Base-by-base conservation (phyloP, 202 grass and related monocot genomes). In the Elaeis oleifera region DNA sequence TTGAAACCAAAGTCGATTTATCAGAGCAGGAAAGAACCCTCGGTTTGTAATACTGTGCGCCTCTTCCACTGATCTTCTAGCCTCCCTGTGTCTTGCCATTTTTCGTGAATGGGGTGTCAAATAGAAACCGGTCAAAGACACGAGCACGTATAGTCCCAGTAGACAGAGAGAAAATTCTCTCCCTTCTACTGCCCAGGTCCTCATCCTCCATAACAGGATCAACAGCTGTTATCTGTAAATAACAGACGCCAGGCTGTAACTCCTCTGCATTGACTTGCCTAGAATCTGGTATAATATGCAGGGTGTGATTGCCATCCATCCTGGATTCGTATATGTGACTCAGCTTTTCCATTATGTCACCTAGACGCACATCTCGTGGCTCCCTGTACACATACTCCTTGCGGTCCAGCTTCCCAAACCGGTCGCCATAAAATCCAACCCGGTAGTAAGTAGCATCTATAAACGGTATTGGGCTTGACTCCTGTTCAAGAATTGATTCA, bases 191-290 rank as follows among this genome's bases (percentile, higher is more conserved):
- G 53, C 80, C 82, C 58, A 97, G 72, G 66, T 97, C 94, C 59
- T 97, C 94, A 66, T 92, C 94, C 71, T 97, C 94, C 94, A 92
- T 97, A 56, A 92, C 94, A 80, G 94, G 82, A 81, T 97, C 94
- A 74, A 92, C 94, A 63, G 94, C 94, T 32, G 94, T 97, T 75
- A 97, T 92, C 57, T 97, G 94, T 15, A 97, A 85, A 80, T 92
- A 97, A 65, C 84, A 97, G 54, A 86, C 82, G 59, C 82, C 85
- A 74, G 94, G 85, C 54, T 97, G 88, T 61, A 97, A 75, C 59
- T 97, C 94, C 56, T 89, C 88, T 31, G 82, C 84, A 59, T 97
- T 92, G 55, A 97, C 94, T 76, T 97, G 94, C 71, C 94, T 88
- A 13, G 94, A 97, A 78, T 97, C 94, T 44, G 94, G 94, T 76